Conservation (phyloP, 306 rosid genomes). For the Rubus idaeus region DNA sequence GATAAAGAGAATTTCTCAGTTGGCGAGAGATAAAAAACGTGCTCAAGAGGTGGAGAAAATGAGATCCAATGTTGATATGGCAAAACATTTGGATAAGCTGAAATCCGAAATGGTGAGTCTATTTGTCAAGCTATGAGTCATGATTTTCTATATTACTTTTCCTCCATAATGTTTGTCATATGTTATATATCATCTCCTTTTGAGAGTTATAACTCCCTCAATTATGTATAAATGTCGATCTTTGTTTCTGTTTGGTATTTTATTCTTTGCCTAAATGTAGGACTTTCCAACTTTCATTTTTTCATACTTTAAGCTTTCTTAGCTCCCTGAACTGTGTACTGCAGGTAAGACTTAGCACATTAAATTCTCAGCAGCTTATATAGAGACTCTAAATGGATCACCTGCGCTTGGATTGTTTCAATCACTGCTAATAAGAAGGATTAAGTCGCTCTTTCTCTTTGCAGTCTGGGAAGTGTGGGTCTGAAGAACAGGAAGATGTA, state of each 20-base stretch:
- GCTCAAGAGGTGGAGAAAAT: slow-evolving; percentile 76
- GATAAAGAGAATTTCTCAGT: slow-evolving; percentile 76
- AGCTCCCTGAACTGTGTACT: slow-evolving; percentile 22
- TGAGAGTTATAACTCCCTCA: neutral
- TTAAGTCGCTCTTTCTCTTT: slow-evolving; percentile 41
- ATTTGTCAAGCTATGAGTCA: slow-evolving; percentile 2
- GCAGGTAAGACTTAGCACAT: slow-evolving; percentile 25
- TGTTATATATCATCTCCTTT: slow-evolving; percentile 1
- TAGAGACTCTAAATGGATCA: neutral
- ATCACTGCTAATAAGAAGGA: slow-evolving; percentile 28
- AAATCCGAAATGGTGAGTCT: slow-evolving; percentile 82
- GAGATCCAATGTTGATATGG: slow-evolving; percentile 87
- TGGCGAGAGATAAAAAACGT: slow-evolving; percentile 65
- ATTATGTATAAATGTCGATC: neutral
- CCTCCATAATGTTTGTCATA: neutral
- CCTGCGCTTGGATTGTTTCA: slow-evolving; percentile 19
- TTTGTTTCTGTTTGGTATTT: slow-evolving; percentile 16
- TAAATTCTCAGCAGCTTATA: slow-evolving; percentile 20
- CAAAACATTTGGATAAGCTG: slow-evolving; percentile 66
- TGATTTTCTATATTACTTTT: neutral
- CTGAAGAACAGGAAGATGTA: slow-evolving; percentile 72
- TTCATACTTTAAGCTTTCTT: slow-evolving; percentile 5
- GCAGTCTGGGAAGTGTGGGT: slow-evolving; percentile 78
- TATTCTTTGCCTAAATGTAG: slow-evolving; percentile 18
- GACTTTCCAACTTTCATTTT: slow-evolving; percentile 24